A percentile compares a stretch with the other conserved stretches of the same genome.
Conservation (phyloP, 2,329 filamentous ascomycete species). For the Xylariaceae sp. region DNA sequence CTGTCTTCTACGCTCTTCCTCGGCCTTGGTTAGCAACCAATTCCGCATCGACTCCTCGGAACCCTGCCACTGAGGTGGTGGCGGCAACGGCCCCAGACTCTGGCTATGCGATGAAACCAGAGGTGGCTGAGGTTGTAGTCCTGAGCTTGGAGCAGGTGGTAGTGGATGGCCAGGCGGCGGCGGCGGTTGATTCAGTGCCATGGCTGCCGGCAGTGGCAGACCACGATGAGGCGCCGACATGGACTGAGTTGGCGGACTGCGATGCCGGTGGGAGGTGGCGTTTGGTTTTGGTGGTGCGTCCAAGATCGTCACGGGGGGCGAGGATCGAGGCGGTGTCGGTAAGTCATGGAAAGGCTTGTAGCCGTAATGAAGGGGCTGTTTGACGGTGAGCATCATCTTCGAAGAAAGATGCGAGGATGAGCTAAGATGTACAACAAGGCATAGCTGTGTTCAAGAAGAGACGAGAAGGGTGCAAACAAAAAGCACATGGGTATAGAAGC, state of each 20-base stretch:
- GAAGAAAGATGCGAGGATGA: constrained; percentile 20
- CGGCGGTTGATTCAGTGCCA: constrained; percentile 51
- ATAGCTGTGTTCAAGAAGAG: constrained; percentile 20
- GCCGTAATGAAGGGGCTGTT: constrained; percentile 56
- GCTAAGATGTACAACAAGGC: constrained; percentile 23
- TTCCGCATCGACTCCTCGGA: constrained; percentile 67
- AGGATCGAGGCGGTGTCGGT: constrained; percentile 56
- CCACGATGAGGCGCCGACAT: constrained; percentile 70
- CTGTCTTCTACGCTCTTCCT: constrained; percentile 69
- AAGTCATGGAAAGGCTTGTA: constrained; percentile 60
- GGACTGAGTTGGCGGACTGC: constrained; percentile 47
- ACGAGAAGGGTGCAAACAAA: constrained; percentile 9
- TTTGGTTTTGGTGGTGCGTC: constrained; percentile 42
- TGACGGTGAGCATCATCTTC: constrained; percentile 58
- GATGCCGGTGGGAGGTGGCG: constrained; percentile 38
- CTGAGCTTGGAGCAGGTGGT: constrained; percentile 24
- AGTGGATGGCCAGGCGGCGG: constrained; percentile 29
- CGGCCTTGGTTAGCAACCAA: constrained; percentile 67
- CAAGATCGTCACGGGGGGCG: constrained; percentile 50
- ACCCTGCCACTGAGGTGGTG: constrained; percentile 62
- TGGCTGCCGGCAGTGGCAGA: constrained; percentile 64
- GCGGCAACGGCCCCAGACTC: constrained; percentile 54
- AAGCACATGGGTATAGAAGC: constrained; percentile 18
- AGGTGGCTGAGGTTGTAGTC: constrained; percentile 29
- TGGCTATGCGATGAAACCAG: constrained; percentile 36